Evolutionary conservation across 495 filamentous ascomycete species (phyloP), one percentile per base, ranked within the genome.

Genomic region (Recurvomyces mirabilis): DNA sequence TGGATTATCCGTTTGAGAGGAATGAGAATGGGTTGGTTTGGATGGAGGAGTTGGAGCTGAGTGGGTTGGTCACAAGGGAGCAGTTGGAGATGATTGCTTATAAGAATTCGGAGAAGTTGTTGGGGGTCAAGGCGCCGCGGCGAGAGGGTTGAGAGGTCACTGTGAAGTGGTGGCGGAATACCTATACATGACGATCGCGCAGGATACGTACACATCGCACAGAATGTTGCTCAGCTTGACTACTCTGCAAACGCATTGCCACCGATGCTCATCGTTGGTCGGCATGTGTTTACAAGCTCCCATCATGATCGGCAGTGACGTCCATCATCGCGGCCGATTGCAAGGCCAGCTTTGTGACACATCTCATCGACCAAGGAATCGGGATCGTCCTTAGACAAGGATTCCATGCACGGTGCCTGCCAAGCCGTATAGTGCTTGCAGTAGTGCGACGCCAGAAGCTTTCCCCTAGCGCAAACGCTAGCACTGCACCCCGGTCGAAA

Each of bases 1-100:
- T 77, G 12, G 74, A 77, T 43, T 79, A 77, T 56, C 77, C 75
- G 0, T 81, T 74, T 41, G 62, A 58, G 44, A 48, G 51, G 23
- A 68, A 67, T 50, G 61, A 68, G 47, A 60, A 54, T 17, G 64
- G 63, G n/a, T 50, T 64, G 43, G 59, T 54, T 14, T 75, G 66
- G 52, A 55, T 79, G 23, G 49, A 63, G 49, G 65, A 73, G 52
- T 49, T 78, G 34, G 61, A 66, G 54, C 46, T 57, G 51, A 74
- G 73, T 45, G 72, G 69, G 9, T 52, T 74, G 49, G 61, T 78
- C 18, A 62, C 42, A 5, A 58, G 63, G 46, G 68, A 74, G 45
- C 65, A 74, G 36, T 61, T 72, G 53, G 63, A 73, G 48, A 61
- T 54, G 23, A 73, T 79, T 63, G 69, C 63, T 5, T 72, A 64